Base-by-base conservation (phyloP, 805 yeast species). In the Metschnikowia gelsemii region DNA sequence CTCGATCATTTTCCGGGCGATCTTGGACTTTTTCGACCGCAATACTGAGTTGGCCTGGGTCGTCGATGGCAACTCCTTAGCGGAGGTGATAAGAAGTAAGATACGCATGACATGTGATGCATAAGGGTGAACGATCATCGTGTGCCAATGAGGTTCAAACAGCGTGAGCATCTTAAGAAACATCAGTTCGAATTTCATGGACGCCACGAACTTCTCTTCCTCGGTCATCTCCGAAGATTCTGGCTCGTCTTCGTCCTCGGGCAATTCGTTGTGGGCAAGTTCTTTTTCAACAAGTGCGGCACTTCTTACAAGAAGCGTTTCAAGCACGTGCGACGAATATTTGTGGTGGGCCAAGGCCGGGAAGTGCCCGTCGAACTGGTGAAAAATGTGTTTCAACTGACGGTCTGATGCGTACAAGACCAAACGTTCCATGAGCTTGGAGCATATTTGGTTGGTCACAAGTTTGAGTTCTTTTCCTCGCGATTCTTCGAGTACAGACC, bases 361-460 rank as follows among this genome's bases (percentile, higher is more conserved):
- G 52, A 87, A 84, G 50, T 84, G 84, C n/a, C 85, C 87, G 30
- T 71, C 71, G 56, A 89, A 85, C 1, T 82, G 78, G 45, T 72
- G 74, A 61, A 83, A 85, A 0, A 90, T 58, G 23, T 70, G 68
- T 52, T 81, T 80, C 45, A 88, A 62, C 59, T 88, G 95, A 9
- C 63, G 68, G 46, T 80, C 82, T 20, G 75, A 71, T 12, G 90
- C 83, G 14, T 70, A 66, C 30, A 86, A 63, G n/a, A 91, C 76
- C 46, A 91, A 67, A 57, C 99, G 73, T 63, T 91, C 99, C 71
- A 93, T 74, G 44, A 93, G 72, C 60, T 91, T 91, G 18, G 98
- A 91, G 62, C 97, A 89, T 43, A 91, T 88, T 58, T 90, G 97
- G 57, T 91, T 90, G 2, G 96, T 91, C 3, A 86, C 96, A 29